Conservation (phyloP, 768 basidiomycete species). For the Terana coerulea region DNA sequence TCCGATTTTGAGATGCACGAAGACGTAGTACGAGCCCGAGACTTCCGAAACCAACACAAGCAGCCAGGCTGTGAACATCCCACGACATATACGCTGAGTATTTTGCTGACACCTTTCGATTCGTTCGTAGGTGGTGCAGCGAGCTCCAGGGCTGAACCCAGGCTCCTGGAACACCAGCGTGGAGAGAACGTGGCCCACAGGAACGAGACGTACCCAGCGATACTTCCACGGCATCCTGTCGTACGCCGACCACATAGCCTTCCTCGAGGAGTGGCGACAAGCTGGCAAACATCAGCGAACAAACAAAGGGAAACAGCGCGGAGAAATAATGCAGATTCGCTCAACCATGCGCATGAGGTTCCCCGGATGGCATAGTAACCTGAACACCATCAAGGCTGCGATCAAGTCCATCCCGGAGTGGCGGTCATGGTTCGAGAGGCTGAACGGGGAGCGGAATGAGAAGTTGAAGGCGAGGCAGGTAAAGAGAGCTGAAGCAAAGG, state of each 20-base stretch:
- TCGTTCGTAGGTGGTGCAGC: too few relatives aligned
- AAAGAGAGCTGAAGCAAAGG: not conserved
- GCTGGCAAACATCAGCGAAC: not conserved
- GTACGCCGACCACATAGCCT: not conserved
- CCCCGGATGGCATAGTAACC: constrained; percentile 1
- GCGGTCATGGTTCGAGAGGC: not conserved
- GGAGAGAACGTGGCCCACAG: not conserved
- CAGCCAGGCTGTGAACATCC: too few relatives aligned
- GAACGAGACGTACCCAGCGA: not conserved
- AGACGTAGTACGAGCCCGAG: too few relatives aligned
- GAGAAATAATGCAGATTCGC: not conserved
- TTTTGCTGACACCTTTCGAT: too few relatives aligned
- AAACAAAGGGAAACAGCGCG: not conserved
- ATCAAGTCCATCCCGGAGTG: not conserved
- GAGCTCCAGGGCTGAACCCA: too few relatives aligned
- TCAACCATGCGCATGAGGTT: not conserved
- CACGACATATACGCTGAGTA: too few relatives aligned
- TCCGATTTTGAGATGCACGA: too few relatives aligned
- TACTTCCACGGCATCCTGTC: not conserved
- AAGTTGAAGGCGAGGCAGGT: not conserved
- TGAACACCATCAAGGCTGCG: not conserved
- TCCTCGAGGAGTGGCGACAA: not conserved
- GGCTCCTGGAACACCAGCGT: too few relatives aligned
- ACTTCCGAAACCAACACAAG: too few relatives aligned
- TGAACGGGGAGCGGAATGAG: not conserved